Evolutionary conservation across 2,329 filamentous ascomycete species (phyloP), one percentile per base, ranked within the genome.

Genomic region (Colletotrichum cuscutae): DNA sequence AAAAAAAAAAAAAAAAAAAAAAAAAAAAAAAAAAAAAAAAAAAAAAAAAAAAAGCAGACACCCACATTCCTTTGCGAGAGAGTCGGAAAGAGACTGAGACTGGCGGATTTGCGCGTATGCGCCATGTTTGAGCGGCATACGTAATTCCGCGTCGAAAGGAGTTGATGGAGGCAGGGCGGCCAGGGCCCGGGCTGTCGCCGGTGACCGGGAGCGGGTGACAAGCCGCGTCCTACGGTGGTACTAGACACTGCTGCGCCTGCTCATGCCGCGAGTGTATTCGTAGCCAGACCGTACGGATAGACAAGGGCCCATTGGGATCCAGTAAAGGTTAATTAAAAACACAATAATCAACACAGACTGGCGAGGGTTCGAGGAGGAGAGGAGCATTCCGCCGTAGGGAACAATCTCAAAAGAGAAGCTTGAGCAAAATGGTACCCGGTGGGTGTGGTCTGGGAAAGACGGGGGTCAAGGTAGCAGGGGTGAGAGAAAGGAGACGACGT

Each of bases 101-200:
- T 49, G 26, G 28, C 35, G 52, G 28, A n/a, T 54, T 53, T 52
- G 65, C 62, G 56, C 62, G 28, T 19, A 59, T 69, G 70, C 53
- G 59, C 42, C 59, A 53, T 30, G 59, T 69, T 57, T 60, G 6
- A 65, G 60, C 42, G 49, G 71, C 67, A 71, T 61, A 73, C 67
- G 71, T 73, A 73, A 73, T 73, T 60, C 60, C 67, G 54, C 56
- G 37, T 61, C 26, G 54, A 26, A 65, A 59, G 59, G 59, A 73
- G 61, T 52, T 11, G 37, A 53, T 61, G 26, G 54, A 22, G 59
- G 60, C 37, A 42, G 42, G 37, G 32, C 13, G 52, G 49, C 4
- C 19, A 24, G 35, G 60, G 59, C n/a, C 62, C n/a, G 49, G 66
- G 24, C 53, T 46, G 30, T 37, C 54, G 42, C 37, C 61, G 61